Percentiles rank a stretch among this genome's conserved stretches.
Conservation (phyloP, 495 filamentous ascomycete species). For the Staphylotrichum longicolle region DNA sequence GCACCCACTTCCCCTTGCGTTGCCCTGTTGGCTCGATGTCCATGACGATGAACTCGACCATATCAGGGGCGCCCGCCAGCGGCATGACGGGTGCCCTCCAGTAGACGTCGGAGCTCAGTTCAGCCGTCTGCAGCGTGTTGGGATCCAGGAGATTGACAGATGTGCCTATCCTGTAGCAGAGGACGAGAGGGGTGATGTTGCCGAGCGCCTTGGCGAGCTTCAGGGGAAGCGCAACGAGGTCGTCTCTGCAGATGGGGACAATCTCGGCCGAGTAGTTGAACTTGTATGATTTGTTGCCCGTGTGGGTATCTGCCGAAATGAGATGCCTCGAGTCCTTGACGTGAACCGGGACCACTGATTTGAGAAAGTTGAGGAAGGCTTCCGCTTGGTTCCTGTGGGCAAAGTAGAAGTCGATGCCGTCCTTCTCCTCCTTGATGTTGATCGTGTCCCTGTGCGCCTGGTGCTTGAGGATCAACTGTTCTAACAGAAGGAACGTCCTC, state of each 20-base stretch:
- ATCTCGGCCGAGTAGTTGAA: constrained; percentile 84
- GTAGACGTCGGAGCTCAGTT: constrained; percentile 74
- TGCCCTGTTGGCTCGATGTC: constrained; percentile 82
- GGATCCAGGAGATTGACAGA: constrained; percentile 87
- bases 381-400: constrained; percentile 85
- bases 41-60: constrained; percentile 91
- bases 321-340: constrained; percentile 87
- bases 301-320: constrained; percentile 92
- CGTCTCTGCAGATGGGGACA: constrained; percentile 93
- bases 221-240: constrained; percentile 86
- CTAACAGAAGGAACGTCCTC: constrained; percentile 92
- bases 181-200: constrained; percentile 63
- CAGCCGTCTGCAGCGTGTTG: constrained; percentile 83
- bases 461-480: constrained; percentile 94
- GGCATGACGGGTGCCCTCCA: constrained; percentile 84
- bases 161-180: constrained; percentile 89
- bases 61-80: constrained; percentile 77
- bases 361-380: constrained; percentile 87
- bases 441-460: constrained; percentile 87
- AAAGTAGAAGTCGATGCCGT: constrained; percentile 96
- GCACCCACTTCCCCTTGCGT: constrained; percentile 74
- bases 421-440: constrained; percentile 92
- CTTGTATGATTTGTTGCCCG: constrained; percentile 84
- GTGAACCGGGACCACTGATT: constrained; percentile 71
- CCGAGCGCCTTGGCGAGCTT: constrained; percentile 81